Conservation (phyloP, 306 rosid genomes). For the Myrica gale region DNA sequence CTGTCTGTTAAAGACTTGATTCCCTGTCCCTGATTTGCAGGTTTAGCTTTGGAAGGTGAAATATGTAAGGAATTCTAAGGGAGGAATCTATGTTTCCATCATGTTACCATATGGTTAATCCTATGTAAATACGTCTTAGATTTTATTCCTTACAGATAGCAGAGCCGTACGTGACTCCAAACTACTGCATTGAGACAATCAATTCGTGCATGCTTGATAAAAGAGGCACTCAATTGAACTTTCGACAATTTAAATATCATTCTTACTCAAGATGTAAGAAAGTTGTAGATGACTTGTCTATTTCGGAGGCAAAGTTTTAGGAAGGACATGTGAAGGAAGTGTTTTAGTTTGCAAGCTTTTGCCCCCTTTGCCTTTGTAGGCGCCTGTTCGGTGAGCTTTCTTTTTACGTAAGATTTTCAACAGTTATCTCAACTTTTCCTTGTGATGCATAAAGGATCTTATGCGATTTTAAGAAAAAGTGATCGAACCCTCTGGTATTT, state of each 20-base stretch:
- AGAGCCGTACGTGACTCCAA: not conserved
- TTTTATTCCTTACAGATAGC: too few species aligned
- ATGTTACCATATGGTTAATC: too few species aligned
- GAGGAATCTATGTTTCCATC: too few species aligned
- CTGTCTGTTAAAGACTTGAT: too few species aligned
- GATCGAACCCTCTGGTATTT: not conserved
- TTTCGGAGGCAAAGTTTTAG: constrained; percentile 21
- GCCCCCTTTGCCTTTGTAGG: constrained; percentile 33
- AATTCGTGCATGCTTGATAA: constrained; percentile 9
- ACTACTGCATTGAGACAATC: not conserved
- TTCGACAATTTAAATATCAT: constrained; percentile 14
- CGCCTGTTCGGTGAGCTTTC: constrained; percentile 23
- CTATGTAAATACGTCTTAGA: too few species aligned
- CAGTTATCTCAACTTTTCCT: constrained; percentile 17
- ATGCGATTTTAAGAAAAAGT: constrained; percentile 30
- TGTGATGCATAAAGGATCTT: constrained; percentile 8
- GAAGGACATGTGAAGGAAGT: constrained; percentile 12
- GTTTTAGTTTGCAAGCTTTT: constrained; percentile 15
- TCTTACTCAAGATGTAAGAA: constrained; percentile 12
- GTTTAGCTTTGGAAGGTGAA: too few species aligned
- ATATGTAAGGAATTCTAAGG: too few species aligned
- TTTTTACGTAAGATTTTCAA: constrained; percentile 25
- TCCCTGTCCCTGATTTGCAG: too few species aligned
- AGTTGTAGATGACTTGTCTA: constrained; percentile 15
- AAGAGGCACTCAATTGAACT: not conserved